Base-by-base conservation (phyloP, 495 filamentous ascomycete species). In the Platismatia glauca region DNA sequence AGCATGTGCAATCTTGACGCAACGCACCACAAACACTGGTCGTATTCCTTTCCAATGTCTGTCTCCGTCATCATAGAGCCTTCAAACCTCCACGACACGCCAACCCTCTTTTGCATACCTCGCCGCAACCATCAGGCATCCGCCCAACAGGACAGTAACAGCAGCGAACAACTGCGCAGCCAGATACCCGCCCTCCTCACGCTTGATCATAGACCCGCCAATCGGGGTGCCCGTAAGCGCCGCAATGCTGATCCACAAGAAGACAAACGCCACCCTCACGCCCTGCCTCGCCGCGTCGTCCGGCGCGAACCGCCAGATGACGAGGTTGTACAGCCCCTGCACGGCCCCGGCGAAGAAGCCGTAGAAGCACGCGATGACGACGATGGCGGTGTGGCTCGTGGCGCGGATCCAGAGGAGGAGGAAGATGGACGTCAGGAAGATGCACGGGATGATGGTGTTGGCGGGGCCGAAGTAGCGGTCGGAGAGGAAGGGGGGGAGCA, bases 241-340 rank as follows among this genome's bases (percentile, higher is more conserved):
- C 0, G 89, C 89, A 57, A 94, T 81, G 43, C 82, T 84, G 16
- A 87, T 80, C 46, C 91, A 83, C n/a, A 81, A 85, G 62, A 94
- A 86, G 33, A 86, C 80, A 88, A 94, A 91, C 8, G 89, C 91
- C 79, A 90, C 86, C 18, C 89, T 78, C 58, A 84, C 81, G 0
- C 90, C 88, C 27, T 80, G 77, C 71, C 89, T 90, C 34, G 80
- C 79, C 68, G 86, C 63, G 67, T 94, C 86, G 3, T 79, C 55
- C 20, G 20, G 64, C 64, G 43, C 7, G n/a, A 67, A 57, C 29
- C 16, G 53, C 57, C 58, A 57, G 16, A 64, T 55, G 0, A 84
- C 78, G 70, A 78, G 73, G 35, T 85, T 77, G 72, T 85, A 82
- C 56, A 92, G 73, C 9, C 82, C 83, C 74, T 91, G 88, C 58